Conservation (phyloP, 306 rosid genomes). For the Gastrolobium bilobum region DNA sequence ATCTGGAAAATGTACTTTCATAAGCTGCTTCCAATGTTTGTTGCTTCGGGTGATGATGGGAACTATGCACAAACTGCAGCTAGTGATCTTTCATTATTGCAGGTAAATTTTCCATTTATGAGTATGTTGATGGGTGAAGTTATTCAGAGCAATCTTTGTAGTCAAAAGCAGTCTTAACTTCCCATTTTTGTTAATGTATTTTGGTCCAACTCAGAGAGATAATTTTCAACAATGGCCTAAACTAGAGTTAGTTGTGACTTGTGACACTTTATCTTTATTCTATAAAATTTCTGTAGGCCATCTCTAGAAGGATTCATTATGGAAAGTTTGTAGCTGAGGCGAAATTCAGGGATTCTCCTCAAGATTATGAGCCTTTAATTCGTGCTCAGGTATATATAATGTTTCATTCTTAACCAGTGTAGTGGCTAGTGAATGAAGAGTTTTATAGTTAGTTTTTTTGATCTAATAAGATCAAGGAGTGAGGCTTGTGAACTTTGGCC, state of each 20-base stretch:
- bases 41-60: slow-evolving; percentile 68
- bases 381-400: slow-evolving; percentile 61
- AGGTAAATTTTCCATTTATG: slow-evolving; percentile 53
- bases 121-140: not conserved
- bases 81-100: slow-evolving; percentile 74
- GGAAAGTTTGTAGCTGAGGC: slow-evolving; percentile 87
- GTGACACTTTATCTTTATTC: not conserved
- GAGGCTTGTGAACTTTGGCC: not conserved
- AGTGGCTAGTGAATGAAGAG: not conserved
- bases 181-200: not conserved
- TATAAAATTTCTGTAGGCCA: slow-evolving; percentile 59
- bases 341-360: slow-evolving; percentile 70
- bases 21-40: slow-evolving; percentile 66
- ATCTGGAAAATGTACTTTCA: slow-evolving; percentile 68
- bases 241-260: not conserved
- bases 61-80: slow-evolving; percentile 78
- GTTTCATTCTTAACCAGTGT: slow-evolving; percentile 32
- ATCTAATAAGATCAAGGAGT: not conserved
- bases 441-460: not conserved
- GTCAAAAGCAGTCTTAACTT: not conserved
- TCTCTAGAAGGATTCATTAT: slow-evolving; percentile 78
- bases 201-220: not conserved
- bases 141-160: not conserved
- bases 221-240: not conserved
- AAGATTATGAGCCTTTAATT: slow-evolving; percentile 68